Evolutionary conservation across 768 basidiomycete genomes (phyloP).

Genomic region (Artomyces pyxidatus): DNA sequence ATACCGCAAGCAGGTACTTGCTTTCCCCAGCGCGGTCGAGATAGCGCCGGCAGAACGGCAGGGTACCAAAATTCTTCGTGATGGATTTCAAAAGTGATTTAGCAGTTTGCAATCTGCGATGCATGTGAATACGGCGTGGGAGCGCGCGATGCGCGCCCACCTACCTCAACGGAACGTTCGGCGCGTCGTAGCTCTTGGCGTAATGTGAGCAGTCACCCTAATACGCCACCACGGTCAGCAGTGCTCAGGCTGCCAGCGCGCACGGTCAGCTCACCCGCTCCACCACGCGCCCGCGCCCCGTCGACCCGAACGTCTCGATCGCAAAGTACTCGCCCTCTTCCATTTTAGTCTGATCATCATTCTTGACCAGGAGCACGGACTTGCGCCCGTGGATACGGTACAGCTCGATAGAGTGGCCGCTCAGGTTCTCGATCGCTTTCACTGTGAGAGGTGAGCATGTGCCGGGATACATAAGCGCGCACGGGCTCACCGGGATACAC

Average conservation of each 20-base stretch:
- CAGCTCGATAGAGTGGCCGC: conserved; percentile 85
- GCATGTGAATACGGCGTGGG: conserved; percentile 6
- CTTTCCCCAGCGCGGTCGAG: conserved; percentile 89
- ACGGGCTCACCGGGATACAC: conserved; percentile 61
- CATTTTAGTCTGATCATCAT: conserved; percentile 91
- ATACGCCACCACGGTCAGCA: conserved; percentile 3
- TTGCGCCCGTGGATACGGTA: conserved; percentile 95
- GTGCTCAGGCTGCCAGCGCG: not conserved
- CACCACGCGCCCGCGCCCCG: conserved; percentile 80
- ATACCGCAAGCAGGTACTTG: conserved; percentile 85
- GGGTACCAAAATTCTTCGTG: conserved; percentile 86
- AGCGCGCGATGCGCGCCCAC: not conserved
- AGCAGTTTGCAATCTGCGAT: conserved; percentile 65
- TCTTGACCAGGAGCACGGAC: conserved; percentile 83
- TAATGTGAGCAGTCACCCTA: conserved; percentile 95
- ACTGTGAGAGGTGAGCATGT: conserved; percentile 39
- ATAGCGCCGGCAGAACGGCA: conserved; percentile 94
- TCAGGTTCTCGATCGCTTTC: conserved; percentile 89
- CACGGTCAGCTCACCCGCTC: conserved; percentile 50
- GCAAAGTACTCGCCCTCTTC: conserved; percentile 99
- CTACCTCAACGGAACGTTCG: conserved; percentile 68
- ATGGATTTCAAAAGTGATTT: conserved; percentile 83
- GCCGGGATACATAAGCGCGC: too few relatives aligned
- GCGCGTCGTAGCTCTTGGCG: conserved; percentile 62
- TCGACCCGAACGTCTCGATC: conserved; percentile 98